Conservation (phyloP, 2,329 filamentous ascomycete genomes). For the Drechslerella coelobrocha region DNA sequence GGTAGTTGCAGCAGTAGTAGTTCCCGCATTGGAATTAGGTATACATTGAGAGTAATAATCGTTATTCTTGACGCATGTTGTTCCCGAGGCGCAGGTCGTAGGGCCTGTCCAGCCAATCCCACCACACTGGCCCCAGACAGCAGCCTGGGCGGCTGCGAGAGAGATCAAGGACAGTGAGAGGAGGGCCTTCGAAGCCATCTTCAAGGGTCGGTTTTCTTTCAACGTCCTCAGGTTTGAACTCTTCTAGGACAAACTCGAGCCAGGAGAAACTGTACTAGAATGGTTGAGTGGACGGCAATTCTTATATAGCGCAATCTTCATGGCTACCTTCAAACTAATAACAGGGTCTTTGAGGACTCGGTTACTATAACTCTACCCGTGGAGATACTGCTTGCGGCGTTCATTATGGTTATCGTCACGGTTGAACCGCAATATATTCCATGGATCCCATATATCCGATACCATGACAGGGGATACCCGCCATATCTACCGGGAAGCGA, state of each 20-base stretch:
- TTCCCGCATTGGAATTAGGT: slow-evolving; percentile 28
- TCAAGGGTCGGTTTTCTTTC: slow-evolving; percentile 14
- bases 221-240: no score
- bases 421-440: neutral
- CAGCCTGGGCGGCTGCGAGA: slow-evolving; percentile 27
- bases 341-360: no score
- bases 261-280: no score
- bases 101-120: slow-evolving; percentile 52
- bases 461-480: slow-evolving; percentile 14
- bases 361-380: no score
- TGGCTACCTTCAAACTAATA: no score
- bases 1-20: no score
- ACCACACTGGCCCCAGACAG: slow-evolving; percentile 53
- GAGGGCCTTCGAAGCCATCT: slow-evolving; percentile 23
- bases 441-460: slow-evolving; percentile 6
- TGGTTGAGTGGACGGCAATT: no score
- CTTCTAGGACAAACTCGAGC: no score
- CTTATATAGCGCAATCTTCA: no score
- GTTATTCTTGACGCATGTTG: slow-evolving; percentile 51
- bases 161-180: slow-evolving; percentile 24
- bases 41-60: slow-evolving; percentile 53
- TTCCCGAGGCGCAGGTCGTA: slow-evolving; percentile 50
- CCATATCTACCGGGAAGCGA: slow-evolving; percentile 49
- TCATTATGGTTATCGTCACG: neutral
- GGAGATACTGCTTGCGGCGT: no score